Evolutionary conservation across 768 basidiomycete species (phyloP), one percentile per base, ranked within the genome.

Genomic region (Phaeolepiota aurea): DNA sequence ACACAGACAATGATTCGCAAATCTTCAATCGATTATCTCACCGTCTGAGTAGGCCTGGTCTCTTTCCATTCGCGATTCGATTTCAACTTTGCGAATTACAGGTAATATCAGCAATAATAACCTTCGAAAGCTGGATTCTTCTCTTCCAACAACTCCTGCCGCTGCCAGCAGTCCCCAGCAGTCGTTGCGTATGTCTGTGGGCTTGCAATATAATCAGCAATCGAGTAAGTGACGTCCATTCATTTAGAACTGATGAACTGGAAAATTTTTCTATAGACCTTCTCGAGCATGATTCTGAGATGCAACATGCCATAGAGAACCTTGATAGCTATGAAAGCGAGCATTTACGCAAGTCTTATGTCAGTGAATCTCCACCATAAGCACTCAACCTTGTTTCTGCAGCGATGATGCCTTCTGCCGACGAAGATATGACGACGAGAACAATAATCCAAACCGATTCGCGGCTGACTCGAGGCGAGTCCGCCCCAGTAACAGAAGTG

Each of bases 241-340:
- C n/a, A n/a, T n/a, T n/a, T n/a, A n/a, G n/a, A n/a, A 12, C 21
- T 31, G 21, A 18, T 9, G 9, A 23, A 14, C 4, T 38, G 32
- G 32, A 18, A 37, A 44, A 48, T 16, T 49, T 33, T 22, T 42
- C 56, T 9, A 10, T 33, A 85, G 82, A 85, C 61, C 63, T 84
- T 12, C 56, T 85, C 42, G 80, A 83, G 15, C 69, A 74, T 41
- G 78, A 86, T 49, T 79, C 81, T 2, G 80, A 80, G 49, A 85
- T 86, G 83, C 78, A 77, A 40, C 69, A 72, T 39, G 75, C 67
- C 7, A 73, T 86, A 51, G 66, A 72, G 20, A 74, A 65, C 15
- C 51, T 77, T 43, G 72, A 76, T 40, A 76, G 69, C 49, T 76
- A 64, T 46, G 77, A 74, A 25, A 67, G 56, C 25, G 66, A 66